Base-by-base conservation (phyloP, 2,329 filamentous ascomycete species). In the Monilinia vaccinii-corymbosi region DNA sequence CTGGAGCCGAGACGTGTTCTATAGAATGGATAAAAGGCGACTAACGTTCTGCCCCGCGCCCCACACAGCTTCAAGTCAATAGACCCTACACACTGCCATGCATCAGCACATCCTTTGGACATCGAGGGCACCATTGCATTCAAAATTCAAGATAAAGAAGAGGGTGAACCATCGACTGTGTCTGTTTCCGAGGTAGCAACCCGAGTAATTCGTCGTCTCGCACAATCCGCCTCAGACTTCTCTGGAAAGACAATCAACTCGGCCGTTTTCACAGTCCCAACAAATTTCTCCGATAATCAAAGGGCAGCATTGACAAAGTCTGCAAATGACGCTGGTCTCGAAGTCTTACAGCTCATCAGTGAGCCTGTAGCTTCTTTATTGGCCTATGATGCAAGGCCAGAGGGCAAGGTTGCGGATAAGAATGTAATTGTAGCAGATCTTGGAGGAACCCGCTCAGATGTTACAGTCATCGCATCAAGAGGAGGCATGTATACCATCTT, bases 401-500 rank as follows among this genome's bases (percentile, higher is more conserved):
- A 92, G 68, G 82, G 85, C 40, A 79, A 84, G 66, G 74, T 88
- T 53, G 78, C 85, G 66, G 94, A 99, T 80, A 97, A 97, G 82
- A 85, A 89, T 64, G 78, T 96, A 60, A 87, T 97, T 6, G 91
- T 99, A 25, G 91, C 90, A 61, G 94, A 99, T 71, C 80, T 99
- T 50, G 94, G 94, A 70, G 93, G 91, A 67, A 97, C 89, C 56
- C 86, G 93, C 68, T 95, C 91, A 31, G 94, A 99, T 73, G 88
- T 96, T 60, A 85, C 93, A 47, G 88, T 99, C 53, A 79, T 99
- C 65, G 90, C 92, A 65, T 96, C 89, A 70, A 85, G 93, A 74
- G 91, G 91, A 64, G 94, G 94, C 72, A 93, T 97, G 79, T 97
- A 97, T 81, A 97, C 91, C 62, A 86, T 97, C 69, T 81, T 99